Percentiles rank a stretch among this genome's conserved stretches.
phyloP scores from a whole-genome alignment of 805 yeast genomes.

The Yarrowia phangngaensis region DNA sequence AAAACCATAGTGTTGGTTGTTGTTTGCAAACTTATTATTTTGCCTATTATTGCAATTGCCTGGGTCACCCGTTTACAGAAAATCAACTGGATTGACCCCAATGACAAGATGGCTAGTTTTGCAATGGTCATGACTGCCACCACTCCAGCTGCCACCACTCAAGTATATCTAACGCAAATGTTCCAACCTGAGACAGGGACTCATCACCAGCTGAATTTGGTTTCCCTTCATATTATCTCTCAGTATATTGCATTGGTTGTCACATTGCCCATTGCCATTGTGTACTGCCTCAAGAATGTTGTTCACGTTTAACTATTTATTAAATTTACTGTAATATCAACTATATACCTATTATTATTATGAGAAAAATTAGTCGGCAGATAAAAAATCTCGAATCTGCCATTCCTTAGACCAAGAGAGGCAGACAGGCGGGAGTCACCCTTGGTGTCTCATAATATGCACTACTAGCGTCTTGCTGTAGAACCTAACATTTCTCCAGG shows the following conservation, averaged over 20 bases:
- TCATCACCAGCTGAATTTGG: constrained; percentile 67
- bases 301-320: constrained; percentile 29
- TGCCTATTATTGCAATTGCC: constrained; percentile 76
- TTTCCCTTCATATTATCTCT: constrained; percentile 67
- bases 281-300: constrained; percentile 51
- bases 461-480: no score
- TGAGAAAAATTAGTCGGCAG: not conserved
- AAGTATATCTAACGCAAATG: constrained; percentile 83
- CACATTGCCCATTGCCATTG: constrained; percentile 69
- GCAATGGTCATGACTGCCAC: constrained; percentile 71
- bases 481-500: no score
- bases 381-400: no score
- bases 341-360: no score
- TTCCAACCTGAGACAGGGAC: constrained; percentile 64
- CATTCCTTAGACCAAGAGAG: no score
- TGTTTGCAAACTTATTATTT: constrained; percentile 53
- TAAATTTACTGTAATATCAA: no score
- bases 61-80: constrained; percentile 58
- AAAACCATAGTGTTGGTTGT: constrained; percentile 58
- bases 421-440: no score
- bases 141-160: constrained; percentile 83
- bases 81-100: constrained; percentile 59
- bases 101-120: constrained; percentile 60
- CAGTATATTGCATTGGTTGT: constrained; percentile 69
- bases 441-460: no score